Conservation (phyloP, 2,329 filamentous ascomycete genomes). For the Teratosphaeria nubilosa region DNA sequence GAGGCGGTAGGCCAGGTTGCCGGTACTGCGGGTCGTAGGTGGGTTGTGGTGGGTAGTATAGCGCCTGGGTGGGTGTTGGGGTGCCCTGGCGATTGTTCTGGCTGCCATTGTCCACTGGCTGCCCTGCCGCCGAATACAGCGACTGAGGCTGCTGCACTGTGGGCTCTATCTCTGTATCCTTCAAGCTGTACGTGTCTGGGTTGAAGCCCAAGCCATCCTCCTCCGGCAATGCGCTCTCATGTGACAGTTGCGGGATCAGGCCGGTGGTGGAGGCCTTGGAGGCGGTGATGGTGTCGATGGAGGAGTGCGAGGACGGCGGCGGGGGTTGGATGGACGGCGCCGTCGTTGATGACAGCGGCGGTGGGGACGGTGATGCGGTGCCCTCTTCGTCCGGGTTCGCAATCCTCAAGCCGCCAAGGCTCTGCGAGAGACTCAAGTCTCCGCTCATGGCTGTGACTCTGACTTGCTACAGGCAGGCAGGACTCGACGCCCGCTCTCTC, state of each 20-base stretch:
- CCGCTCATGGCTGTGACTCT: slow-evolving; percentile 59
- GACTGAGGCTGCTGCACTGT: slow-evolving; percentile 2
- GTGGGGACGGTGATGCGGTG: slow-evolving; percentile 10
- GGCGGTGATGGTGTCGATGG: slow-evolving; percentile 29
- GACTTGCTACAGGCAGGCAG: background rate
- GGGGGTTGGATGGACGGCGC: slow-evolving; percentile 7
- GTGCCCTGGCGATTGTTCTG: slow-evolving; percentile 22
- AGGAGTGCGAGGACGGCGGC: slow-evolving; percentile 24
- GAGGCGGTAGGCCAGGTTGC: slow-evolving; percentile 21
- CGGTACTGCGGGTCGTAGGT: slow-evolving; percentile 11
- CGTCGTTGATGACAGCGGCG: slow-evolving; percentile 14
- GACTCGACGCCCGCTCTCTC: background rate
- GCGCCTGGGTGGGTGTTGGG: slow-evolving; percentile 29
- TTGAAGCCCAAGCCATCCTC: slow-evolving; percentile 32
- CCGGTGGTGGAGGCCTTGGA: slow-evolving; percentile 4
- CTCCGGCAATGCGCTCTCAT: slow-evolving; percentile 23
- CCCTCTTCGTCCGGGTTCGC: slow-evolving; percentile 83
- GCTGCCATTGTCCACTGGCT: slow-evolving; percentile 20
- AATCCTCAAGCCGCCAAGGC: slow-evolving; percentile 87
- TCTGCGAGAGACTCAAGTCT: slow-evolving; percentile 76
- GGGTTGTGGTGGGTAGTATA: slow-evolving; percentile 24
- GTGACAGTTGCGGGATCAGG: slow-evolving; percentile 26
- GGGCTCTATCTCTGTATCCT: slow-evolving; percentile 8
- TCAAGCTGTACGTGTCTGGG: slow-evolving; percentile 28
- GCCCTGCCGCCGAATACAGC: slow-evolving; percentile 6